phyloP scores from a whole-genome alignment of 2,329 filamentous ascomycete species.

The Hymenoscyphus repandus region DNA sequence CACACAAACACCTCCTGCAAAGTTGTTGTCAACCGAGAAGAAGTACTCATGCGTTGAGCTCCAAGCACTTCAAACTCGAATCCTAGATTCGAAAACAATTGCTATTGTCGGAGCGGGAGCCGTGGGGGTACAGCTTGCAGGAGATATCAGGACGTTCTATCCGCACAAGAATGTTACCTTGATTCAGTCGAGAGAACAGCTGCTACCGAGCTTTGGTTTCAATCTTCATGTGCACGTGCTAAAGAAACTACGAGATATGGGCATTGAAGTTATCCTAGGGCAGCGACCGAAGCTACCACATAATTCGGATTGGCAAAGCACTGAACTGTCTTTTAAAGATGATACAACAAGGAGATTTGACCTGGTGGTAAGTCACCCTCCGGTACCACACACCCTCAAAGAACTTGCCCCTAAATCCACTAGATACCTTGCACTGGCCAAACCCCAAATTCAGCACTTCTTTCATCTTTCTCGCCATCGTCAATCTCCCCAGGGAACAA shows the following conservation, averaged over 20 bases:
- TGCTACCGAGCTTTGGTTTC: slow-evolving; percentile 39
- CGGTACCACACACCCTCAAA: not conserved
- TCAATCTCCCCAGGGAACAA: slow-evolving; percentile 30
- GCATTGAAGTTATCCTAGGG: slow-evolving; percentile 36
- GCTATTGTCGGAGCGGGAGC: slow-evolving; percentile 41
- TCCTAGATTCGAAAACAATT: slow-evolving; percentile 27
- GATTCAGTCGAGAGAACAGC: slow-evolving; percentile 39
- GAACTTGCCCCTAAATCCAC: not conserved
- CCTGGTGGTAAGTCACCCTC: slow-evolving; percentile 32
- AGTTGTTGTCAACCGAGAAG: slow-evolving; percentile 28
- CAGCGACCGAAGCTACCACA: slow-evolving; percentile 26
- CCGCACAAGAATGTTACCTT: slow-evolving; percentile 42
- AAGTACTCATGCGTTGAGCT: slow-evolving; percentile 30
- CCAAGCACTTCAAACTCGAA: slow-evolving; percentile 27
- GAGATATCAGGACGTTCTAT: slow-evolving; percentile 42
- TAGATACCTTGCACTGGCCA: slow-evolving; percentile 45
- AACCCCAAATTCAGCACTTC: slow-evolving; percentile 37
- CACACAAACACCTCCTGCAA: slow-evolving; percentile 30
- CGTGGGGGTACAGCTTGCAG: slow-evolving; percentile 44
- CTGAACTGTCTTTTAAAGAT: slow-evolving; percentile 29
- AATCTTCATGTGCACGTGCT: slow-evolving; percentile 35
- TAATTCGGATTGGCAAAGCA: slow-evolving; percentile 11
- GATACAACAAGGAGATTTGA: slow-evolving; percentile 34
- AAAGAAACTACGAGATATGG: slow-evolving; percentile 32
- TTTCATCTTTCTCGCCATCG: slow-evolving; percentile 29